A percentile compares a stretch with the other conserved stretches of the same genome.
These are phyloP conservation scores for Allodekkera sacchari DNA, from an alignment of 805 yeast genomes.

Conservation along the genomic window DNA sequence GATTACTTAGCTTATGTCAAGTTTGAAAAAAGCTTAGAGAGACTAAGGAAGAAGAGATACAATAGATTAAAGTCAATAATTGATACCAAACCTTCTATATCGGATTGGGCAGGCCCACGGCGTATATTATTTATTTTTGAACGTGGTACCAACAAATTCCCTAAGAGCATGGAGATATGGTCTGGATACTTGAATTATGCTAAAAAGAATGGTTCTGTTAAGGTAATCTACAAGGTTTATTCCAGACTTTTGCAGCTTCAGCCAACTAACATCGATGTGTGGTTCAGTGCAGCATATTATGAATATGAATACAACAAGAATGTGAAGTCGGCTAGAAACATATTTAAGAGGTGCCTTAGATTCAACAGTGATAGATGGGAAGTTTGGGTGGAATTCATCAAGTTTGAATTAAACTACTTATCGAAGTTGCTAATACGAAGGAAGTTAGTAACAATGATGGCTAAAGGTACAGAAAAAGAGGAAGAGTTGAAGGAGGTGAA, in stretches of 20 bases:
- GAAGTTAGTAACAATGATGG: constrained; percentile 67
- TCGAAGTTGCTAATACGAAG: constrained; percentile 80
- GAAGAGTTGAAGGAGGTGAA: constrained; percentile 28
- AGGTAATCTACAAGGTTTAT: constrained; percentile 67
- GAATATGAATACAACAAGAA: constrained; percentile 86
- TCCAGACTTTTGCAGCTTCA: constrained; percentile 74
- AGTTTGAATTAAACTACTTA: constrained; percentile 79
- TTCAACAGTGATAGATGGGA: constrained; percentile 67
- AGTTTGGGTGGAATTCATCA: constrained; percentile 81
- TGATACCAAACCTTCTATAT: constrained; percentile 54
- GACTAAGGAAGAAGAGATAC: constrained; percentile 63
- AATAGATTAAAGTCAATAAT: constrained; percentile 50
- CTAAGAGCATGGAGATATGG: constrained; percentile 76
- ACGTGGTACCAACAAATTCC: constrained; percentile 73
- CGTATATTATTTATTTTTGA: constrained; percentile 77
- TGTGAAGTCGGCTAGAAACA: constrained; percentile 78
- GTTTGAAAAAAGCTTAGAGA: constrained; percentile 75
- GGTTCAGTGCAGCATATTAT: constrained; percentile 93
- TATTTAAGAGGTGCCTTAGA: constrained; percentile 78
- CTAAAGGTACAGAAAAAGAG: constrained; percentile 59
- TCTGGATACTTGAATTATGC: constrained; percentile 61
- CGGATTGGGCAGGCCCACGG: constrained; percentile 83
- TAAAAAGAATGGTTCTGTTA: constrained; percentile 58
- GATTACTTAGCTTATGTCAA: constrained; percentile 76
- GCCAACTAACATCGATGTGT: constrained; percentile 83